Evolutionary conservation across 768 basidiomycete species (phyloP).

Genomic region (Panus rudis): DNA sequence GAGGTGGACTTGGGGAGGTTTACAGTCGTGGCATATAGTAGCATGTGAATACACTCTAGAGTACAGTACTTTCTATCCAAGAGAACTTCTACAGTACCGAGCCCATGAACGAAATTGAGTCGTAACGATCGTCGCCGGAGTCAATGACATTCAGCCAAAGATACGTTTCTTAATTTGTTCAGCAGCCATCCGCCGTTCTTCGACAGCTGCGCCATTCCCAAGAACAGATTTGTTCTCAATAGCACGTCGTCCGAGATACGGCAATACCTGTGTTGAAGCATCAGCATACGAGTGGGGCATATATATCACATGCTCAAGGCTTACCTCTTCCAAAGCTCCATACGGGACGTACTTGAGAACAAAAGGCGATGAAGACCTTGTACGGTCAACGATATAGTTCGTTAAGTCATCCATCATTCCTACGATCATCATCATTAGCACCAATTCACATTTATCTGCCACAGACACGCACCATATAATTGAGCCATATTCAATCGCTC

Average conservation of each 20-base stretch:
- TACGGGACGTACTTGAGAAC: conserved; percentile 84
- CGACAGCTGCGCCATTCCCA: conserved; percentile 58
- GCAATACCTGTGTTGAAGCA: conserved; percentile 58
- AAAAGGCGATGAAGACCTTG: conserved; percentile 50
- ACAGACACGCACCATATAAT: conserved; percentile 57
- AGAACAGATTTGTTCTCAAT: conserved; percentile 92
- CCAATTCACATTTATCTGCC: neutral
- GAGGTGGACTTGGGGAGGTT: no score
- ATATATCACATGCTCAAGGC: neutral
- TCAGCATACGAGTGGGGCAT: no score
- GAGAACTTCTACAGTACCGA: no score
- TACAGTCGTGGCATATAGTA: no score
- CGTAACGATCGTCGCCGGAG: no score
- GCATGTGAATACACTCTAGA: no score
- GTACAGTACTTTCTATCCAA: no score
- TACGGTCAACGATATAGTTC: conserved; percentile 54
- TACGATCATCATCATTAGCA: conserved; percentile 20
- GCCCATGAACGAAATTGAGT: no score
- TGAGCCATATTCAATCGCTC: conserved; percentile 74
- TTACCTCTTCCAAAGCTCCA: conserved; percentile 59
- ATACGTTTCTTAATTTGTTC: conserved; percentile 42
- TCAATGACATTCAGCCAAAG: no score
- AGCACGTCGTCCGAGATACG: conserved; percentile 81
- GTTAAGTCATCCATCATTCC: conserved; percentile 86
- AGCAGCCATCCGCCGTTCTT: conserved; percentile 52